Evolutionary conservation across 2,329 filamentous ascomycete genomes (phyloP).

Genomic region (Xylariaceae sp.): DNA sequence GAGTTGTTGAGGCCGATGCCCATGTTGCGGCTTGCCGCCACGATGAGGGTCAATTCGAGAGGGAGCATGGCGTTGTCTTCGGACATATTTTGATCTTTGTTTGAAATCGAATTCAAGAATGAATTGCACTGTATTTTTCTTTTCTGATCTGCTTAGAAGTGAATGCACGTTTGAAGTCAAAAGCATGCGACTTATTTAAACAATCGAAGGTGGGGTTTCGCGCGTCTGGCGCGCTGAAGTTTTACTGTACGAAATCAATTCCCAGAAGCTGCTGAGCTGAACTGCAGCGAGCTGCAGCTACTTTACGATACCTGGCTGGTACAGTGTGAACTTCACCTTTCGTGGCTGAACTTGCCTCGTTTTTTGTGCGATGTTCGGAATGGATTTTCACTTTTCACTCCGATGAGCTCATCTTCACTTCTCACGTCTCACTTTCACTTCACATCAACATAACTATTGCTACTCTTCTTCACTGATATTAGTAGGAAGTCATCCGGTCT

Average conservation of each 20-base stretch:
- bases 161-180: no score
- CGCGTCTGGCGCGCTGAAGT: no score
- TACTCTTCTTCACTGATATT: neutral
- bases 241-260: no score
- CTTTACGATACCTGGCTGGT: no score
- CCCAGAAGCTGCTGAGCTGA: no score
- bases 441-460: neutral
- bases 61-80: constrained; percentile 14
- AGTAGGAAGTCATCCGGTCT: no score
- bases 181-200: no score
- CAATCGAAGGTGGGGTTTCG: no score
- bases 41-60: constrained; percentile 76
- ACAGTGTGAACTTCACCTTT: no score
- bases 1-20: constrained; percentile 77
- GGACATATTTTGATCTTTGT: constrained; percentile 4
- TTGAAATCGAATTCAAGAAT: neutral
- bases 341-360: neutral
- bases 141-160: neutral
- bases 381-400: neutral
- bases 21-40: constrained; percentile 84
- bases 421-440: neutral
- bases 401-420: neutral
- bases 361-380: neutral
- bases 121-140: neutral
- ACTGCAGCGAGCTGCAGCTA: no score